Percentiles rank a stretch among this genome's conserved stretches.
Conservation (phyloP, 768 basidiomycete genomes). For the Tulasnella sp. region DNA sequence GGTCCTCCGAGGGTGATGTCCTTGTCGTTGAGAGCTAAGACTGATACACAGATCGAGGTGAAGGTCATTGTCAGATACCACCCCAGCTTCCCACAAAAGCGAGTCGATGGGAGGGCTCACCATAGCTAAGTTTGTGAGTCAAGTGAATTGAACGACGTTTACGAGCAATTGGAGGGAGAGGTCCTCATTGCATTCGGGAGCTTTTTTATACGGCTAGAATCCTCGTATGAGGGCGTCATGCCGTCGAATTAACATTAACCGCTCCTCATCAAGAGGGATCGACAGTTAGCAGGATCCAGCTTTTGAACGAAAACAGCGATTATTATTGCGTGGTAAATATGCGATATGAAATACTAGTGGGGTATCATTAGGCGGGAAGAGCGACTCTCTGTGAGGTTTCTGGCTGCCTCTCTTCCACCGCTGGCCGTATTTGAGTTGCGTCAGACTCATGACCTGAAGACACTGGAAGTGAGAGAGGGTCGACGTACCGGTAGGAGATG, state of each 20-base stretch:
- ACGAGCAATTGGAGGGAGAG: background rate
- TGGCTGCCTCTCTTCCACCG: background rate
- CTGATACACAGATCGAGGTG: background rate
- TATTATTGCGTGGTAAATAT: background rate
- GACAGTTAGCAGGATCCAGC: no score
- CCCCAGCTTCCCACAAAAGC: background rate
- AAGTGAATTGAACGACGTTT: background rate
- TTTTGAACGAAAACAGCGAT: no score
- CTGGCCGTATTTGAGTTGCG: background rate
- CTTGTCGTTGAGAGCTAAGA: slow-evolving; percentile 12
- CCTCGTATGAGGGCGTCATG: background rate
- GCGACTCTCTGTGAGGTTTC: background rate
- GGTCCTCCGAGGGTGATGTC: slow-evolving; percentile 3
- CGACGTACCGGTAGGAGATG: slow-evolving; percentile 20
- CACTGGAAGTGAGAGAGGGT: background rate
- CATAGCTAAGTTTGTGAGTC: background rate
- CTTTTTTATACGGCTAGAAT: background rate
- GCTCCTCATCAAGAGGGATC: background rate
- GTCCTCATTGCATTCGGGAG: background rate
- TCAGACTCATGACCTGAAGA: background rate
- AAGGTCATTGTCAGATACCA: background rate
- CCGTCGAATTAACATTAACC: background rate
- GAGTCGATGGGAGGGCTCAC: background rate
- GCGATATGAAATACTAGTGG: background rate
- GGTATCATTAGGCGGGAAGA: background rate